Base-by-base conservation (phyloP, 495 filamentous ascomycete species). In the Aspergillus incahuasiensis region DNA sequence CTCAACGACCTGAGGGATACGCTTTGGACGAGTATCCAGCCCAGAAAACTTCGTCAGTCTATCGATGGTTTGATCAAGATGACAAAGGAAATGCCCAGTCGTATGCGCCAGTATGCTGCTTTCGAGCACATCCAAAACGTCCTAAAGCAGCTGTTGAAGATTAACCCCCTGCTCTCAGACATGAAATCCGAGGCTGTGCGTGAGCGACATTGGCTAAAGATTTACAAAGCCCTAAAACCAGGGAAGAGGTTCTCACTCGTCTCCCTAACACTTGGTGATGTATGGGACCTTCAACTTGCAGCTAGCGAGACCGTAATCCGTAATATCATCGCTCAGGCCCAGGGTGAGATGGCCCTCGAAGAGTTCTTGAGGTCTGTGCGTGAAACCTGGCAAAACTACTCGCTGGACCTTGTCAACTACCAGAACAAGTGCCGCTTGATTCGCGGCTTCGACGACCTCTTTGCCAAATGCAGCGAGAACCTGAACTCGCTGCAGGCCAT, bases 71-170 rank as follows among this genome's bases (percentile, higher is more conserved):
- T 97, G 25, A 89, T 97, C 66, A 96, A 95, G 74, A 94, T 96
- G 87, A 96, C 91, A 44, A 99, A 96, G 75, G 92, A 97, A 56
- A 99, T 99, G 94, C 94, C 94, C 0, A 95, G 90, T 69, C 85
- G 94, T 42, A 99, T 97, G 95, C 85, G 94, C 45, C 94, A 99
- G 63, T 99, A 99, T 69, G 94, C 94, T 58, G 95, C 94, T 12
- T 99, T 99, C 68, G 94, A 97, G 69, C 92, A 99, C 63, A 89
- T 97, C 30, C 94, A 99, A 63, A 88, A 84, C 55, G 86, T 92
- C 22, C 80, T 97, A n/a, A 88, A 90, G 8, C 82, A 89, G 61
- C 76, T 92, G 20, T 77, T 96, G 61, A 97, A 96, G 68, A 88
- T 92, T 58, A 99, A 97, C 63, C 76, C 85, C 15, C 76, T 97